phyloP scores from a whole-genome alignment of 352 stramenopile species.

The Globisporangium carolinianum region DNA sequence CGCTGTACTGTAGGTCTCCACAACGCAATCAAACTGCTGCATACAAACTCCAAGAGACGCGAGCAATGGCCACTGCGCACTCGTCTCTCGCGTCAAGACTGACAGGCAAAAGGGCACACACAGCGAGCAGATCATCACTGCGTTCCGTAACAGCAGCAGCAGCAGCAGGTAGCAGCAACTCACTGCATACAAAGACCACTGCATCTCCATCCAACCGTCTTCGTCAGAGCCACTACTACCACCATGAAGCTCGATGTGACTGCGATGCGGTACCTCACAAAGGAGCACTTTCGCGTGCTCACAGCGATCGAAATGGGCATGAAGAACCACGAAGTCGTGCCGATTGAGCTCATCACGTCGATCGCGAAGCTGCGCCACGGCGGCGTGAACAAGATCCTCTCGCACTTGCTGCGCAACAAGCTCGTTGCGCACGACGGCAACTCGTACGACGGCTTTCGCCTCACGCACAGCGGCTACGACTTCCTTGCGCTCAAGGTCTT shows the following conservation, averaged over 20 bases:
- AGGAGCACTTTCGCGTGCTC: conserved; percentile 97
- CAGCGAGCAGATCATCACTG: not conserved
- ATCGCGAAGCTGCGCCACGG: conserved; percentile 97
- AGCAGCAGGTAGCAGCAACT: not conserved
- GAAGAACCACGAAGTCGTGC: conserved; percentile 98
- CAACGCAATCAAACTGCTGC: not conserved
- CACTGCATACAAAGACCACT: not conserved
- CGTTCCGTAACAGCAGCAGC: not conserved
- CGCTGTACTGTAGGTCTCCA: not conserved
- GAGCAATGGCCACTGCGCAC: not conserved
- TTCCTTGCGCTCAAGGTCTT: conserved; percentile 97
- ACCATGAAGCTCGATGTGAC: conserved; percentile 92
- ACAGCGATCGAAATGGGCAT: conserved; percentile 98
- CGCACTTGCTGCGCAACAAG: conserved; percentile 95
- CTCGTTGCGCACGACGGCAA: conserved; percentile 96
- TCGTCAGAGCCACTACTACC: not conserved
- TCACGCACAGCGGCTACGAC: conserved; percentile 99
- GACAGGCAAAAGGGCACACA: conserved; percentile 11
- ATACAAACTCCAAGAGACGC: not conserved
- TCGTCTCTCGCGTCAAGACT: not conserved
- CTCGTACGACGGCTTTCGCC: conserved; percentile 95
- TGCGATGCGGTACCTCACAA: conserved; percentile 91
- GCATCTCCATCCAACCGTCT: conserved; percentile 3
- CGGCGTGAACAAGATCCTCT: conserved; percentile 97
- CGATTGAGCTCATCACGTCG: conserved; percentile 93